phyloP scores from a whole-genome alignment of 2,329 filamentous ascomycete genomes.

The Colletotrichum tropicicola region DNA sequence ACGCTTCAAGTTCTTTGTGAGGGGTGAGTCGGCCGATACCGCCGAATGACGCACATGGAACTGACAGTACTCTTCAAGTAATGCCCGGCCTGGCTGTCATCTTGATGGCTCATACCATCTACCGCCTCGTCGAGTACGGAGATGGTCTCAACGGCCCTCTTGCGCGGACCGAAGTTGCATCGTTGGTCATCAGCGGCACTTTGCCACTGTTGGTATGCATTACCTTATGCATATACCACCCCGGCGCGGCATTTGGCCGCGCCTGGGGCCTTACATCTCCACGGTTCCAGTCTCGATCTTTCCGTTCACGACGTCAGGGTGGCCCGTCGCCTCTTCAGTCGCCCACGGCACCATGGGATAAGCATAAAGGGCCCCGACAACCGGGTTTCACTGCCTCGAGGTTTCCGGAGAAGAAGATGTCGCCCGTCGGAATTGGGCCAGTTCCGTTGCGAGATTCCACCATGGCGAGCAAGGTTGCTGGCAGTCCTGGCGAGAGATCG shows the following conservation, averaged over 20 bases:
- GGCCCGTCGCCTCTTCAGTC: slow-evolving; percentile 24
- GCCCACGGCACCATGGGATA: slow-evolving; percentile 19
- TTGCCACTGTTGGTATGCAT: slow-evolving; percentile 47
- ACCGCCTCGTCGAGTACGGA: slow-evolving; percentile 50
- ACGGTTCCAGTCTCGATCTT: slow-evolving; percentile 6
- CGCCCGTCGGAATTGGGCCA: slow-evolving; percentile 18
- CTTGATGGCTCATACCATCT: slow-evolving; percentile 50
- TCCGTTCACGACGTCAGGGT: slow-evolving; percentile 12
- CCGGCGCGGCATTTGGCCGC: slow-evolving; percentile 47
- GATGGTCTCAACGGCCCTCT: slow-evolving; percentile 43
- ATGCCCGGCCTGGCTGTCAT: slow-evolving; percentile 46
- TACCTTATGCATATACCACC: slow-evolving; percentile 47
- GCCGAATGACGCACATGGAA: not conserved
- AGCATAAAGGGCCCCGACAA: slow-evolving; percentile 25
- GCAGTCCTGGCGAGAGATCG: slow-evolving; percentile 22
- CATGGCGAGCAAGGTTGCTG: slow-evolving; percentile 27
- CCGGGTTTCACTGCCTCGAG: slow-evolving; percentile 22
- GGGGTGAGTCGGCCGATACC: slow-evolving; percentile 45
- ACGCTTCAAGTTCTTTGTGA: slow-evolving; percentile 53
- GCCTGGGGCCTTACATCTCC: slow-evolving; percentile 52
- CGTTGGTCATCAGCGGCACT: slow-evolving; percentile 51
- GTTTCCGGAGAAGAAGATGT: slow-evolving; percentile 25
- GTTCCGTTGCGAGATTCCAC: slow-evolving; percentile 24
- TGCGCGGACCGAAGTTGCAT: slow-evolving; percentile 47
- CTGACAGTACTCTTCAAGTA: slow-evolving; percentile 36